Evolutionary conservation across 169 alveolate genomes (phyloP), one percentile per base, ranked within the genome.

Genomic region (Cryptosporidium ubiquitum): DNA sequence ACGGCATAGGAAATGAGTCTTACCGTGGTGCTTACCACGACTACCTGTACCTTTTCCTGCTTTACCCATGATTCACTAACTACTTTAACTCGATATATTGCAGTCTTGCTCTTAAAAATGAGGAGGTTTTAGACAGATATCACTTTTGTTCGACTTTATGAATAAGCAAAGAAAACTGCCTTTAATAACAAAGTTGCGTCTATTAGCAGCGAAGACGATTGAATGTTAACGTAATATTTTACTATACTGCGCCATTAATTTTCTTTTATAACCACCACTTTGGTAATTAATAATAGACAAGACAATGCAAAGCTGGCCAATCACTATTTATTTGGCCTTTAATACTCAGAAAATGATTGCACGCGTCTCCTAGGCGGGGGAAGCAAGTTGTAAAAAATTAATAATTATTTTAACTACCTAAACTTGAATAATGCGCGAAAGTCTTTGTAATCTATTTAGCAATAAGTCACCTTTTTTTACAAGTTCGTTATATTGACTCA

Each of bases 21-120:
- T 96, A 91, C 97, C 96, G 95, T 97, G 96, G 92, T 97, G 96
- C 89, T 95, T 95, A 93, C 99, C 99, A 93, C 96, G 96, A 68
- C 99, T 95, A 40, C 99, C 98, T 70, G 99, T 97, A 58, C 99
- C 99, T 93, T 97, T 97, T 39, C 98, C 98, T 86, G 96, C 95
- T 85, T 95, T 95, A 93, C 98, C 98, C 98, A 95, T 95, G 68
- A 69, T 94, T 64, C 71, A 26, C 10, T 1, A 23, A 55, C 37
- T 23, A 10, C 35, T 23, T 14, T 55, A 55, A 55, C 66, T 55
- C n/a, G 16, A 20, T 5, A n/a, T 55, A 9, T 23, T n/a, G n/a
- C 66, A 55, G 35, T 55, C 66, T 6, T 55, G 2, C 66, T 55
- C 29, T 55, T 23, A 23, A 55, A 0, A 55, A 20, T 10, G 14